These are phyloP conservation scores for Diaporthe caulivora DNA, from an alignment of 2,329 filamentous ascomycete genomes.

Conservation along the genomic window DNA sequence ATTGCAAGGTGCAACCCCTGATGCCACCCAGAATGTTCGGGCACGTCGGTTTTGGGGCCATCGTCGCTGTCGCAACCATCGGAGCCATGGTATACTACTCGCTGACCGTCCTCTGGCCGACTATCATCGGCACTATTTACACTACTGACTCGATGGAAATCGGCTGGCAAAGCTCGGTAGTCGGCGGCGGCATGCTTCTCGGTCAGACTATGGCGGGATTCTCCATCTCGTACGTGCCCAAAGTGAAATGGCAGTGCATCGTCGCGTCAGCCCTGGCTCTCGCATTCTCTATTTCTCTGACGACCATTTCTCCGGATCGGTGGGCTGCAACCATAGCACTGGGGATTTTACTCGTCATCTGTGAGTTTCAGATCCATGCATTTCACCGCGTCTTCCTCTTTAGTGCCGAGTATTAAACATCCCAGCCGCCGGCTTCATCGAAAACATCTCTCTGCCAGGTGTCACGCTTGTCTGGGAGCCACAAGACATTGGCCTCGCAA, in stretches of 20 bases:
- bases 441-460: constrained; percentile 56
- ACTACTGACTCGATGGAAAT: constrained; percentile 52
- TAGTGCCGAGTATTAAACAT: neutral
- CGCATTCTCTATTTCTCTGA: constrained; percentile 29
- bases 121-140: constrained; percentile 56
- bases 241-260: constrained; percentile 52
- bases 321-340: constrained; percentile 46
- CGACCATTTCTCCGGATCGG: constrained; percentile 5
- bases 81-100: constrained; percentile 60
- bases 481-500: constrained; percentile 60
- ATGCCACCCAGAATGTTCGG: constrained; percentile 58
- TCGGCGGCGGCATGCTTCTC: constrained; percentile 56
- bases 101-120: constrained; percentile 59
- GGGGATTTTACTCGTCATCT: constrained; percentile 47
- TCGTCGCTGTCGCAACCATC: constrained; percentile 54
- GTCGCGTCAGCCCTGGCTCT: constrained; percentile 47
- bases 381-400: too few species aligned
- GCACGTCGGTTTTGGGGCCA: constrained; percentile 54
- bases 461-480: constrained; percentile 60
- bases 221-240: constrained; percentile 51
- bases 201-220: constrained; percentile 54
- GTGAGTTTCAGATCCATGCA: constrained; percentile 29
- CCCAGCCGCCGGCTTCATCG: constrained; percentile 53
- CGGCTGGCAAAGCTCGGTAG: constrained; percentile 56
- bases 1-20: constrained; percentile 53